These are phyloP conservation scores for Boeremia lycopersici DNA, from an alignment of 2,329 filamentous ascomycete genomes.

Conservation along the genomic window DNA sequence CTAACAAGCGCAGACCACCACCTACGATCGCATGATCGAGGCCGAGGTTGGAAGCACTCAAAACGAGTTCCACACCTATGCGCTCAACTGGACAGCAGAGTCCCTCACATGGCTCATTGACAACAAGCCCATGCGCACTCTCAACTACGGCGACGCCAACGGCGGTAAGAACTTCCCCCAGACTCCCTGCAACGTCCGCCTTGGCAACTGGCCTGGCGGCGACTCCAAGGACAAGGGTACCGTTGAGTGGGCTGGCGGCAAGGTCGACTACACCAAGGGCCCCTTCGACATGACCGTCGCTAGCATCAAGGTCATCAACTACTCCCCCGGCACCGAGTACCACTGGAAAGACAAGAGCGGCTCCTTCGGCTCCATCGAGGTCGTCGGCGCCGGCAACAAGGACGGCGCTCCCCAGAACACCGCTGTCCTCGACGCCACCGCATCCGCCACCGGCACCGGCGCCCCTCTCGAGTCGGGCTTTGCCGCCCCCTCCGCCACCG, in stretches of 20 bases:
- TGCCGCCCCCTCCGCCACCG: conserved; percentile 28
- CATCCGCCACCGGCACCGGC: conserved; percentile 34
- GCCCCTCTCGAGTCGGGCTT: conserved; percentile 33
- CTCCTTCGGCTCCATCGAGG: conserved; percentile 56
- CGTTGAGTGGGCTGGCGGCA: conserved; percentile 70
- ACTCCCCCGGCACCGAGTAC: conserved; percentile 59
- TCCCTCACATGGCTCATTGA: conserved; percentile 74
- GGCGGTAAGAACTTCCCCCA: conserved; percentile 72
- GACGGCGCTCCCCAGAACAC: conserved; percentile 40
- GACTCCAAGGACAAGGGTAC: conserved; percentile 61
- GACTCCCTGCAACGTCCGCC: conserved; percentile 68
- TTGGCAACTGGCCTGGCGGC: conserved; percentile 58
- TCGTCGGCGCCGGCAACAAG: conserved; percentile 44
- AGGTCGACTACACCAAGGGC: conserved; percentile 53
- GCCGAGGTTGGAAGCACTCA: conserved; percentile 62
- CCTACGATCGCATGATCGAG: conserved; percentile 72
- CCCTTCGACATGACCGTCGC: conserved; percentile 61
- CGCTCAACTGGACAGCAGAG: conserved; percentile 73
- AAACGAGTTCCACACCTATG: conserved; percentile 69
- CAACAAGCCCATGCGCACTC: conserved; percentile 66
- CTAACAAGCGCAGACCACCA: conserved; percentile 67
- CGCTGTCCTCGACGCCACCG: conserved; percentile 29
- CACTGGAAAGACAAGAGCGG: conserved; percentile 57
- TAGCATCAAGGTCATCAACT: conserved; percentile 58
- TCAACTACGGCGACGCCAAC: conserved; percentile 63